Evolutionary conservation across 176 grass and related monocot species (phyloP).

Genomic region (Zea mays): DNA sequence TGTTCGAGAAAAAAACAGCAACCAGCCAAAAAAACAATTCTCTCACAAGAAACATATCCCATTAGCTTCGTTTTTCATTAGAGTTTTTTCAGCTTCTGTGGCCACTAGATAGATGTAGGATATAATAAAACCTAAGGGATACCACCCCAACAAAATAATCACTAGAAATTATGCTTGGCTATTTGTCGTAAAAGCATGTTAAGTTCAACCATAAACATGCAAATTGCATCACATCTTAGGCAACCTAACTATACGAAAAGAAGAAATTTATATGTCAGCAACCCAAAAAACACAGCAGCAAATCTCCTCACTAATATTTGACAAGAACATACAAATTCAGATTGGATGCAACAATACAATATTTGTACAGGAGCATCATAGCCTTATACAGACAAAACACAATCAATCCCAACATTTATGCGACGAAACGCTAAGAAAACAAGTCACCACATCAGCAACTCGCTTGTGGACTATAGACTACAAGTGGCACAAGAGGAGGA

Average conservation of each 20-base stretch:
- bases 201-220: not conserved
- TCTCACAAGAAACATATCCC: not conserved
- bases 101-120: not conserved
- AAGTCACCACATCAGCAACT: not conserved
- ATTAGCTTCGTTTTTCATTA: not conserved
- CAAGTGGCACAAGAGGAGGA: not conserved
- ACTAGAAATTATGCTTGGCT: not conserved
- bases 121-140: not conserved
- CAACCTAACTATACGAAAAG: not conserved
- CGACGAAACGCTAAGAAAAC: not conserved
- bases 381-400: not conserved
- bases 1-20: too few relatives aligned
- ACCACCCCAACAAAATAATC: not conserved
- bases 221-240: not conserved
- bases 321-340: not conserved
- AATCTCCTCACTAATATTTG: not conserved
- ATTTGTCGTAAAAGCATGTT: not conserved
- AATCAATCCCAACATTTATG: not conserved
- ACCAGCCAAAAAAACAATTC: slow-evolving; percentile 12
- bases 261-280: not conserved
- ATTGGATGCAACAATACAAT: not conserved
- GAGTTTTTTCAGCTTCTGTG: not conserved
- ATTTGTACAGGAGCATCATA: not conserved
- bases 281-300: not conserved
- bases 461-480: not conserved